These are phyloP conservation scores for Decorospora gaudefroyi DNA, from an alignment of 2,329 filamentous ascomycete genomes.

Conservation along the genomic window DNA sequence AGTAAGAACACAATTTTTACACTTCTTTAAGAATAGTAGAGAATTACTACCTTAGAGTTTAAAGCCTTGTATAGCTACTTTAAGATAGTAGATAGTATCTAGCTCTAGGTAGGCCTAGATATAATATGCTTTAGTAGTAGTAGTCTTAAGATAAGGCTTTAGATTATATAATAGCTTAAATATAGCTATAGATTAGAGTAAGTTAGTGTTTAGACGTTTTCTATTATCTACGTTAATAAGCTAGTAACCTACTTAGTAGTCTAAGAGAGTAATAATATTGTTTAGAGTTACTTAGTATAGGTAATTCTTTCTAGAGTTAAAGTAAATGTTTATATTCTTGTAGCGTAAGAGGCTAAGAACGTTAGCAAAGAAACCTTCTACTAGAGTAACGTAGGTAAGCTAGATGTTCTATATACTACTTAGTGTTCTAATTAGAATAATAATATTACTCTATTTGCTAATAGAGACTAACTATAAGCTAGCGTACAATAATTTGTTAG, in stretches of 20 bases:
- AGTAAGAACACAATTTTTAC: background rate
- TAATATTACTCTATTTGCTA: background rate
- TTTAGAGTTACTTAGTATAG: background rate
- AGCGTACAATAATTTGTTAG: background rate
- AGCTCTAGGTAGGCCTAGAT: conserved; percentile 2
- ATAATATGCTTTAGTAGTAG: background rate
- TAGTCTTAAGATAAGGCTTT: background rate
- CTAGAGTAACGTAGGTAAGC: conserved; percentile 3
- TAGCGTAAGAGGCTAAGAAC: conserved; percentile 4
- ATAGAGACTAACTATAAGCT: background rate
- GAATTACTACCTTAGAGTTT: background rate
- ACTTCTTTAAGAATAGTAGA: background rate
- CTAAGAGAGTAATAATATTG: background rate
- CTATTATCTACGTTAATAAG: conserved; percentile 2
- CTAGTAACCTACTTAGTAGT: conserved; percentile 8
- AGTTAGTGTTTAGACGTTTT: background rate
- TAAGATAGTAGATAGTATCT: conserved; percentile 2
- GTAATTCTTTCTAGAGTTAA: conserved; percentile 4
- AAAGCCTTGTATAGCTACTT: conserved; percentile 1
- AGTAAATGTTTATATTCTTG: conserved; percentile 1
- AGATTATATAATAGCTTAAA: background rate
- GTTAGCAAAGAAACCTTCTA: conserved; percentile 7
- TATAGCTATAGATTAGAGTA: background rate
- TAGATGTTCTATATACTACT: background rate
- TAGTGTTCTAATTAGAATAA: background rate